phyloP scores from a whole-genome alignment of 2,329 filamentous ascomycete genomes.

The Calonectria henricotiae region DNA sequence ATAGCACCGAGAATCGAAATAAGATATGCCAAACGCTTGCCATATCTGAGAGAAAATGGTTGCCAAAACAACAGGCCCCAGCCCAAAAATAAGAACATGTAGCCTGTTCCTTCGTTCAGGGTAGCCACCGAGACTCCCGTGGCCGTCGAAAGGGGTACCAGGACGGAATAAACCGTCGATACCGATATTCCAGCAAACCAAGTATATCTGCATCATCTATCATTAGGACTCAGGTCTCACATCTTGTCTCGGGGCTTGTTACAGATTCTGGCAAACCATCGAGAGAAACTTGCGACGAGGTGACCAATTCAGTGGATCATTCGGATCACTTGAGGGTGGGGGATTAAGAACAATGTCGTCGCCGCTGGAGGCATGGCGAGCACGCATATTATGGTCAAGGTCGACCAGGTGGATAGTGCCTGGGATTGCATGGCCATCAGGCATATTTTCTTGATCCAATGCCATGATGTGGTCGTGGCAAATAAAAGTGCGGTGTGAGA shows the following conservation, averaged over 20 bases:
- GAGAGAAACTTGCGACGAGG: constrained; percentile 50
- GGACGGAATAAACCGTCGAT: constrained; percentile 60
- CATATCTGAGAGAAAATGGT: constrained; percentile 64
- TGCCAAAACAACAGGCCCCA: constrained; percentile 67
- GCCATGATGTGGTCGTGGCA: neutral
- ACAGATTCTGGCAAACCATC: constrained; percentile 55
- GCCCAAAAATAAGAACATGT: constrained; percentile 64
- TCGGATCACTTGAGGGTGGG: constrained; percentile 65
- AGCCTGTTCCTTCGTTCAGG: constrained; percentile 61
- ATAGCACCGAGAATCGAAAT: constrained; percentile 57
- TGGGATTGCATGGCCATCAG: constrained; percentile 49
- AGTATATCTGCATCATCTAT: constrained; percentile 52
- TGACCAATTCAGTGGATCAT: constrained; percentile 70
- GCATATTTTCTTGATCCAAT: neutral
- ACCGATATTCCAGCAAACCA: constrained; percentile 61
- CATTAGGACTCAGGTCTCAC: neutral
- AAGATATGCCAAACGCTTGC: constrained; percentile 61
- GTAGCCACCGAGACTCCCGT: constrained; percentile 56
- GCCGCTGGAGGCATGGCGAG: constrained; percentile 55
- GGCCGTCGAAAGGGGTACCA: constrained; percentile 57
- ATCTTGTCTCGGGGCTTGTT: constrained; percentile 25
- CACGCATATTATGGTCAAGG: constrained; percentile 54
- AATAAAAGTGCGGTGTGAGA: neutral
- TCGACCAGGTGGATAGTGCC: constrained; percentile 63
- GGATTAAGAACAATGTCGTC: constrained; percentile 68